These are phyloP conservation scores for Coemansia sp. DNA, from an alignment of 192 early-diverging fungal genomes.

Conservation along the genomic window DNA sequence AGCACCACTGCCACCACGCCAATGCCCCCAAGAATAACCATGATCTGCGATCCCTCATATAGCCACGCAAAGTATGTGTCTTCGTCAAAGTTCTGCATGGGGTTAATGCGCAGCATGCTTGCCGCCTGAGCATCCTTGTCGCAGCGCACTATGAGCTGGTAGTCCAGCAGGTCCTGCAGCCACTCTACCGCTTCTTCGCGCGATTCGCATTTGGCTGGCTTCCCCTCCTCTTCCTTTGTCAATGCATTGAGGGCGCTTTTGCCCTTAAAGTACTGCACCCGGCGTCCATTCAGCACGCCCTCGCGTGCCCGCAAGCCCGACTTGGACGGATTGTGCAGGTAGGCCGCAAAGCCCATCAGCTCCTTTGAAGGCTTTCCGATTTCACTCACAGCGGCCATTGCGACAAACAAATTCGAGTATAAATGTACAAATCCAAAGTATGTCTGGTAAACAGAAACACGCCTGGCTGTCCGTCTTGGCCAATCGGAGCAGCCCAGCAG, in stretches of 20 bases:
- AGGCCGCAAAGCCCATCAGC: slow-evolving; percentile 69
- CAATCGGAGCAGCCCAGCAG: no score
- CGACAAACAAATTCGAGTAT: neutral
- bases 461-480: no score
- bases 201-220: slow-evolving; percentile 55
- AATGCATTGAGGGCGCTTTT: slow-evolving; percentile 51
- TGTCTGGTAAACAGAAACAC: no score
- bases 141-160: slow-evolving; percentile 77
- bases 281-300: slow-evolving; percentile 83
- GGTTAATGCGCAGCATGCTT: slow-evolving; percentile 55
- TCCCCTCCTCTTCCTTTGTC: slow-evolving; percentile 32
- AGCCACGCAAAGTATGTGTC: slow-evolving; percentile 91
- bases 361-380: slow-evolving; percentile 55
- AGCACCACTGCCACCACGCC: slow-evolving; percentile 77
- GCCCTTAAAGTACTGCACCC: slow-evolving; percentile 90
- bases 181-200: slow-evolving; percentile 63
- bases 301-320: slow-evolving; percentile 76
- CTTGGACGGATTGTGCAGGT: slow-evolving; percentile 65
- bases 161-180: slow-evolving; percentile 62
- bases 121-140: slow-evolving; percentile 58
- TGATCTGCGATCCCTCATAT: slow-evolving; percentile 86
- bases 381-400: slow-evolving; percentile 26
- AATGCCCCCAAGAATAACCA: slow-evolving; percentile 72
- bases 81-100: slow-evolving; percentile 66
- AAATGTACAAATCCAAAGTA: no score